Conservation (phyloP, 179 eudicot genomes). For the Spergularia azorica region DNA sequence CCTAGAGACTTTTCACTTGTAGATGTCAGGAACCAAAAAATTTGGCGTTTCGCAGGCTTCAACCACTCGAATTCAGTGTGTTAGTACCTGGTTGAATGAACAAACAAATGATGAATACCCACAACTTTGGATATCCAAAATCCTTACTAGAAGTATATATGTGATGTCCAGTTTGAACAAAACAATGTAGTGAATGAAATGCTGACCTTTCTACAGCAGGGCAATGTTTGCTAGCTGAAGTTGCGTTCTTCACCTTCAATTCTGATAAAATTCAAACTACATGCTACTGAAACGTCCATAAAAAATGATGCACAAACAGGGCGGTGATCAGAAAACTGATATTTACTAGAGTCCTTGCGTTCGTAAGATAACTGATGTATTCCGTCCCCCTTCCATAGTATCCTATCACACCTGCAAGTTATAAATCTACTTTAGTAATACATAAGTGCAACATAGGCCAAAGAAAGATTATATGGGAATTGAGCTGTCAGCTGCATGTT, state of each 20-base stretch:
- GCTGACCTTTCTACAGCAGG: constrained; percentile 3
- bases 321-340: constrained; percentile 74
- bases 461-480: background rate
- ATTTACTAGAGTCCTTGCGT: constrained; percentile 60
- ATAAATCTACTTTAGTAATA: background rate
- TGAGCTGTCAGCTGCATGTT: background rate
- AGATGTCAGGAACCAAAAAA: constrained; percentile 1
- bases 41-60: background rate
- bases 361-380: constrained; percentile 54
- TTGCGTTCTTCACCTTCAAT: constrained; percentile 43
- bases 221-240: constrained; percentile 22
- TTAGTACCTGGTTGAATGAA: constrained; percentile 16
- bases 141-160: background rate
- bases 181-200: background rate
- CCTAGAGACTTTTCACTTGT: background rate
- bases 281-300: constrained; percentile 39
- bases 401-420: constrained; percentile 78
- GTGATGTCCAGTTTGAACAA: too few relatives aligned
- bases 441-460: too few relatives aligned
- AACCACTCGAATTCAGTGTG: background rate
- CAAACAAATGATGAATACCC: background rate
- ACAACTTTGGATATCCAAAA: background rate
- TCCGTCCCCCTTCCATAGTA: constrained; percentile 74
- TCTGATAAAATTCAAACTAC: constrained; percentile 30
- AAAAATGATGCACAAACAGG: constrained; percentile 69